Base-by-base conservation (phyloP, 768 basidiomycete species). In the Rhodotorula toruloides region DNA sequence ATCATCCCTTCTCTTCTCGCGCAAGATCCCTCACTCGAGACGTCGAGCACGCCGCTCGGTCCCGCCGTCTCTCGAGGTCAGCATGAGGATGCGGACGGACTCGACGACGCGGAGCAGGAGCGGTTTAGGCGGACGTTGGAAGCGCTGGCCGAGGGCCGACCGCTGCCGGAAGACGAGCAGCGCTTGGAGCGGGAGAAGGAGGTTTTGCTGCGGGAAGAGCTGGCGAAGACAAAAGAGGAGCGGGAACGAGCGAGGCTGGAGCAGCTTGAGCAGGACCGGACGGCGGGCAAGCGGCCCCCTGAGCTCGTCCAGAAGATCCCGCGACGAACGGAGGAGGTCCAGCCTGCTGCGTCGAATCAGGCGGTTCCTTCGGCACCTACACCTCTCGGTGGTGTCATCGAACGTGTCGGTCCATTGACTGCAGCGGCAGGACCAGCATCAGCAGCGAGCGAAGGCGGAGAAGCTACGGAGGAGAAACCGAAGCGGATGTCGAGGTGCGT, bases 1-100 rank as follows among this genome's bases (percentile, higher is more conserved):
- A 67, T 71, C 61, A 71, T 71, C 40, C 70, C 70, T 1, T 61
- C 63, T 8, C 40, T 71, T 17, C 55, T 71, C 40, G 62, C 66
- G 12, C 32, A 43, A 37, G 66, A 67, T 48, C 66, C 66, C 17
- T 34, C 56, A 3, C 52, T 53, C 16, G 61, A 34, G 42, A 71
- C 40, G 32, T 61, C 42, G 7, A 50, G 56, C 21, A 56, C 31
- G 32, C 52, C 49, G 58, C 61, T 58, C 34, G 65, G 54, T 1
- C 59, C 64, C 2, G 61, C 65, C 1, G 37, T 11, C 25, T 39
- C 0, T 1, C 34, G 27, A 19, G 12, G 43, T 17, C 25, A 40
- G 43, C 37, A 54, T 42, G 54, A 4, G 25, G 49, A 29, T 1
- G 52, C 9, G 0, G 65, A 54, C 29, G 65, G 40, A 0, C 36